Base-by-base conservation (phyloP, 257 asterid species). In the Primulina tabacum region DNA sequence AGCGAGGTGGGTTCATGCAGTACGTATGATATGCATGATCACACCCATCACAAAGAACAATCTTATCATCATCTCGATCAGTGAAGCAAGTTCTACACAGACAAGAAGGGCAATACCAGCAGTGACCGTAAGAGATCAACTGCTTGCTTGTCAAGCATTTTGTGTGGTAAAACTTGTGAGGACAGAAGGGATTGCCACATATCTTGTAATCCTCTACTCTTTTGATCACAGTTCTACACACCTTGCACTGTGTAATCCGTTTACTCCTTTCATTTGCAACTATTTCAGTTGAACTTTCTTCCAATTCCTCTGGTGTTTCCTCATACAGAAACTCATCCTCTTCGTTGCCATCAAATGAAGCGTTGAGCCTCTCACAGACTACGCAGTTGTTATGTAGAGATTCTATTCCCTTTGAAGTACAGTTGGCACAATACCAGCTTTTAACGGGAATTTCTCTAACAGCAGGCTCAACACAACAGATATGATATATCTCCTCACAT, bases 21-120 rank as follows among this genome's bases (percentile, higher is more conserved):
- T 88, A 92, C 26, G 85, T 80, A 73, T 92, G 98, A 65, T 90
- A 90, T 1, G 95, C 98, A 47, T 83, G 86, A 80, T 92, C 98
- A 73, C 97, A 92, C 32, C 95, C 88, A 67, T 92, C 98, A 64
- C 98, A 92, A n/a, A 90, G 62, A 65, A 92, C 95, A 56, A 88
- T 88, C 82, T 90, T 85, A 68, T 87, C 92, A 71, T 92, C 97
- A 37, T 92, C 96, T 68, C 75, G 66, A 79, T 92, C 95, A 18
- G 77, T 68, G 40, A 84, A 82, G 85, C 98, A 92, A 73, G 76
- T 66, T 82, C 96, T 76, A 71, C 98, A 92, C 35, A 92, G 83
- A 75, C 98, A 92, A 32, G 97, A 90, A 32, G 96, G 98, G 79
- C 98, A 92, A 69, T 92, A 90, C 98, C 98, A 92, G 55, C 87